phyloP scores from a whole-genome alignment of 768 basidiomycete species.

The Lentinula sp. region DNA sequence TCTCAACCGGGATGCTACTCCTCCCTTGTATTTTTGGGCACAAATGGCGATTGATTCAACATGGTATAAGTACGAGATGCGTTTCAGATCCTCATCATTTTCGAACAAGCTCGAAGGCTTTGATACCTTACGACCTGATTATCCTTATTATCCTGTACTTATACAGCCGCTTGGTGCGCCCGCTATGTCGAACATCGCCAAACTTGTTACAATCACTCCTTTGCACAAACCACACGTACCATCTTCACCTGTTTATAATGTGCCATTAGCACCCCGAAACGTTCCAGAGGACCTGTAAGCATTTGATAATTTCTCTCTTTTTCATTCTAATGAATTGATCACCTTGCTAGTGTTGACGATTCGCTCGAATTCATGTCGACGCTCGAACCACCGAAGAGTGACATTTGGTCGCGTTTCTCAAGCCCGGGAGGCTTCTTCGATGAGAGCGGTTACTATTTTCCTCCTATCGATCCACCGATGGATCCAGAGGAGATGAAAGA shows the following conservation, averaged over 20 bases:
- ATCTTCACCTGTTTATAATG: background rate
- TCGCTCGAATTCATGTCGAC: background rate
- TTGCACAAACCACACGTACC: background rate
- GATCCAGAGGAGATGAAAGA: background rate
- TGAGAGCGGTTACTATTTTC: background rate
- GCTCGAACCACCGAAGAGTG: background rate
- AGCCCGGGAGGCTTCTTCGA: background rate
- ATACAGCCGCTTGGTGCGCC: too few relatives aligned
- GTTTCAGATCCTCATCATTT: background rate
- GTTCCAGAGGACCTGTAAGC: background rate
- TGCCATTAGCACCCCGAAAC: background rate
- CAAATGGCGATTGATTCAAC: background rate
- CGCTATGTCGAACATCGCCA: constrained; percentile 1
- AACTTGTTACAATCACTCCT: constrained; percentile 1
- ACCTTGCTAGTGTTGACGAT: background rate
- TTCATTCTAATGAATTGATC: background rate
- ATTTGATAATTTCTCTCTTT: background rate
- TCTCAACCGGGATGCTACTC: background rate
- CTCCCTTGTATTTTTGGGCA: background rate
- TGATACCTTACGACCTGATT: background rate
- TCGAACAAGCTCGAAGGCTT: background rate
- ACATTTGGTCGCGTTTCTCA: background rate
- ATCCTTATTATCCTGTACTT: background rate
- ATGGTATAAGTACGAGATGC: background rate
- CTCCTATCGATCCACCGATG: background rate